Conservation (phyloP, 2,329 filamentous ascomycete genomes). For the Aspergillus arachidicola region DNA sequence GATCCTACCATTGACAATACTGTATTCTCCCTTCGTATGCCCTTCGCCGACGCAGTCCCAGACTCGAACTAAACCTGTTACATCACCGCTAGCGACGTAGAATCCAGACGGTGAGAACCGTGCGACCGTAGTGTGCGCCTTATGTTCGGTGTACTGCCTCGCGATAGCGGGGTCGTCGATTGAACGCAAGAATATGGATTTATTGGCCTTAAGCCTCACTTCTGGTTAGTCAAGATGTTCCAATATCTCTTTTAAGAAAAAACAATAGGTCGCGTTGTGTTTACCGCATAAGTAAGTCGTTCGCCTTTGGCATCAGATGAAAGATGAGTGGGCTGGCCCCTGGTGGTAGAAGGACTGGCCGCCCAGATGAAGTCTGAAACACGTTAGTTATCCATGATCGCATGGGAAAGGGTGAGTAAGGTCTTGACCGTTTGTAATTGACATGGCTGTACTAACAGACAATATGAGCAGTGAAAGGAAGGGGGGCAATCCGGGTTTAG, state of each 20-base stretch:
- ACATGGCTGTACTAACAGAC: conserved; percentile 37
- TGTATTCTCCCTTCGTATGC: conserved; percentile 89
- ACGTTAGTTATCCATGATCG: background rate
- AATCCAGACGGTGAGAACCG: conserved; percentile 93
- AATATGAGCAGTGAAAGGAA: conserved; percentile 11
- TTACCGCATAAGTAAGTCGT: conserved; percentile 87
- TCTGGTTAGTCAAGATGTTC: background rate
- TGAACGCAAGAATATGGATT: conserved; percentile 92
- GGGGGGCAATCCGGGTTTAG: conserved; percentile 7
- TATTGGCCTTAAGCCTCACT: conserved; percentile 69
- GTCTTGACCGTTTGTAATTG: conserved; percentile 47
- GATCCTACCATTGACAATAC: conserved; percentile 90
- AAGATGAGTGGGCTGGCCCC: conserved; percentile 86
- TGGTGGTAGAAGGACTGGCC: conserved; percentile 77
- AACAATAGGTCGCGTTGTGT: conserved; percentile 31
- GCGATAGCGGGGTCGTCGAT: conserved; percentile 85
- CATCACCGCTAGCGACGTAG: conserved; percentile 91
- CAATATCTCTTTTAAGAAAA: background rate
- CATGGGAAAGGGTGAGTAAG: background rate
- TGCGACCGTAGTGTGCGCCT: conserved; percentile 83
- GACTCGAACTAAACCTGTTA: conserved; percentile 79
- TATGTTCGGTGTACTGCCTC: conserved; percentile 93
- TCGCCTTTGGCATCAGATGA: conserved; percentile 87
- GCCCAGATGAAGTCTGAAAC: conserved; percentile 73
- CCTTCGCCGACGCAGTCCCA: conserved; percentile 89